phyloP scores from a whole-genome alignment of 805 yeast genomes.

The Hanseniaspora guilliermondii region DNA sequence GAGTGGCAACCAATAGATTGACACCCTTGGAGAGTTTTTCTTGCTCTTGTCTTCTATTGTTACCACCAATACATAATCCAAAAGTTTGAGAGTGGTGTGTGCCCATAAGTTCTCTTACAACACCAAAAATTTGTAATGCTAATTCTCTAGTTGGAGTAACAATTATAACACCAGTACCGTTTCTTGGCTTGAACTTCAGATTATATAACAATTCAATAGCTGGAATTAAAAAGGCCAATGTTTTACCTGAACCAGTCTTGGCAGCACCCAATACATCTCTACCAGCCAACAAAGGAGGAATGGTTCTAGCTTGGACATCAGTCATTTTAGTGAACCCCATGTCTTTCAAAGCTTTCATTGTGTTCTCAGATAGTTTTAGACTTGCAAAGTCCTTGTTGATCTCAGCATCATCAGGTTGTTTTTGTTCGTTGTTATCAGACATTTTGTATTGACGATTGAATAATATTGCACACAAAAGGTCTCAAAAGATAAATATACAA shows the following conservation, averaged over 20 bases:
- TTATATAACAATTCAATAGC: slow-evolving; percentile 88
- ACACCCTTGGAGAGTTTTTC: slow-evolving; percentile 91
- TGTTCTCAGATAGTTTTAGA: slow-evolving; percentile 65
- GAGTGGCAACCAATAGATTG: slow-evolving; percentile 87
- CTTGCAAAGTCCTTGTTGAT: slow-evolving; percentile 31
- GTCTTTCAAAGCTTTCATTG: slow-evolving; percentile 62
- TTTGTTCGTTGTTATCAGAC: slow-evolving; percentile 2
- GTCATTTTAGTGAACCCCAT: slow-evolving; percentile 94
- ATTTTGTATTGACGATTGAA: background rate
- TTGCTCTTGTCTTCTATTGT: slow-evolving; percentile 93
- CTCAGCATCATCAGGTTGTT: slow-evolving; percentile 11
- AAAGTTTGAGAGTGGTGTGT: slow-evolving; percentile 79
- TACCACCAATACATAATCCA: slow-evolving; percentile 97
- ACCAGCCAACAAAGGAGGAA: slow-evolving; percentile 93
- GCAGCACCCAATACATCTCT: slow-evolving; percentile 99
- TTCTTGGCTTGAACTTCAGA: slow-evolving; percentile 88
- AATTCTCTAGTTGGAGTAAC: slow-evolving; percentile 96
- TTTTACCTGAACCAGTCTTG: slow-evolving; percentile 97
- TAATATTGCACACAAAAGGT: no score
- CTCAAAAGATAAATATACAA: no score
- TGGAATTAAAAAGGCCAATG: slow-evolving; percentile 88
- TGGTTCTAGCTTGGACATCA: slow-evolving; percentile 85
- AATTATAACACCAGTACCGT: slow-evolving; percentile 93
- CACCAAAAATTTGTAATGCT: slow-evolving; percentile 95
- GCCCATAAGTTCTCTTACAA: slow-evolving; percentile 86